phyloP scores from a whole-genome alignment of 83 land plant genomes.

The Thuja plicata region DNA sequence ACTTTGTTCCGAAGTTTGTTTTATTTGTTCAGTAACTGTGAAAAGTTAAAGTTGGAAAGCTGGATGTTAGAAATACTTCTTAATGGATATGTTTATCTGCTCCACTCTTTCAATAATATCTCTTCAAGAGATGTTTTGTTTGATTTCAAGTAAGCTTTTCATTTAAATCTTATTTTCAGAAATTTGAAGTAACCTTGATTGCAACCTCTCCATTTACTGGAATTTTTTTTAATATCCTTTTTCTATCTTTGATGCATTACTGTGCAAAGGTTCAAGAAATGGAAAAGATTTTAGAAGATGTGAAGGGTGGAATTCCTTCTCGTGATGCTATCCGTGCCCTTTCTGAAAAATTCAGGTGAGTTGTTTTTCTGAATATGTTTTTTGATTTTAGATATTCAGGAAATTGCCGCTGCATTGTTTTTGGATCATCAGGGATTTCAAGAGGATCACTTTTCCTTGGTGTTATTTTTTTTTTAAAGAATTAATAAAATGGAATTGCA shows the following conservation, averaged over 20 bases:
- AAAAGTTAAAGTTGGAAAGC: background rate
- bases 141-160: background rate
- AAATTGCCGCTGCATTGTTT: background rate
- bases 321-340: constrained; percentile 45
- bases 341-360: constrained; percentile 65
- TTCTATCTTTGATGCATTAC: background rate
- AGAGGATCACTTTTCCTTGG: background rate
- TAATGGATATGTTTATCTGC: background rate
- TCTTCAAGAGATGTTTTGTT: background rate
- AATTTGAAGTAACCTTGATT: background rate
- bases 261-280: constrained; percentile 45
- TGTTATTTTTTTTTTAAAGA: background rate
- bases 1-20: background rate
- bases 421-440: background rate
- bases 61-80: background rate
- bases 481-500: background rate
- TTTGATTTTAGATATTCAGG: background rate
- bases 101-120: background rate
- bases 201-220: background rate
- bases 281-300: constrained; percentile 53
- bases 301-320: constrained; percentile 42
- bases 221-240: background rate
- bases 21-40: background rate
- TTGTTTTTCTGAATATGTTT: background rate
- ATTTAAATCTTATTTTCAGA: background rate